These are phyloP conservation scores for Lachnum nothofagi DNA, from an alignment of 2,329 filamentous ascomycete species.

Conservation along the genomic window DNA sequence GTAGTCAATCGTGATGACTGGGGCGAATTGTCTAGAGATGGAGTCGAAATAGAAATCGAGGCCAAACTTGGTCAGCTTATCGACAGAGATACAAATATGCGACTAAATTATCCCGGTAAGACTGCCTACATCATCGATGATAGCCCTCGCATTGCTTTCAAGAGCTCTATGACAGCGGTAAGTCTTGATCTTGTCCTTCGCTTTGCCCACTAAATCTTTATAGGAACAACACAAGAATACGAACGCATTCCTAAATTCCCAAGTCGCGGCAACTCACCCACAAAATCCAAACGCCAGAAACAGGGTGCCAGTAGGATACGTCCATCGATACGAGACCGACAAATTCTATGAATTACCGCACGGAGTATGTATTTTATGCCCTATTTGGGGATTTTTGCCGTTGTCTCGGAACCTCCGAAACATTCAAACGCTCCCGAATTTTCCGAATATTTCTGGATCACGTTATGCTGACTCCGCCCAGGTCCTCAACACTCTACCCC, in stretches of 20 bases:
- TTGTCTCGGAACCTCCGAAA: too few species aligned
- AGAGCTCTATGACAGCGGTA: slow-evolving; percentile 87
- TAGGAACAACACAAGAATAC: slow-evolving; percentile 74
- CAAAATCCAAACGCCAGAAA: slow-evolving; percentile 39
- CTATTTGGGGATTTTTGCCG: too few species aligned
- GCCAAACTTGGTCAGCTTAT: slow-evolving; percentile 84
- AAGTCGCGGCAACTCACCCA: slow-evolving; percentile 55
- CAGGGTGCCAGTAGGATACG: slow-evolving; percentile 68
- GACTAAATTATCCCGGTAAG: slow-evolving; percentile 61
- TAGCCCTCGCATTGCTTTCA: slow-evolving; percentile 61
- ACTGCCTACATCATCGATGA: slow-evolving; percentile 67
- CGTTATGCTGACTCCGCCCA: too few species aligned
- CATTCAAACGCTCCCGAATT: too few species aligned
- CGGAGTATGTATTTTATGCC: too few species aligned
- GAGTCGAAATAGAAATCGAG: slow-evolving; percentile 83
- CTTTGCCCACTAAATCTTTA: slow-evolving; percentile 15
- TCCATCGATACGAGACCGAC: slow-evolving; percentile 77
- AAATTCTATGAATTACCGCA: slow-evolving; percentile 73
- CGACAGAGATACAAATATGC: slow-evolving; percentile 63
- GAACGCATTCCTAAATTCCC: slow-evolving; percentile 78
- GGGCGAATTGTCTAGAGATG: slow-evolving; percentile 56
- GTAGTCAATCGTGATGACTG: slow-evolving; percentile 65
- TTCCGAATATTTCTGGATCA: too few species aligned
- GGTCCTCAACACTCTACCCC: slow-evolving; percentile 58
- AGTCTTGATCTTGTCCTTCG: slow-evolving; percentile 28